phyloP scores from a whole-genome alignment of 2,329 filamentous ascomycete genomes.

The Lasiodiplodia hormozganensis region DNA sequence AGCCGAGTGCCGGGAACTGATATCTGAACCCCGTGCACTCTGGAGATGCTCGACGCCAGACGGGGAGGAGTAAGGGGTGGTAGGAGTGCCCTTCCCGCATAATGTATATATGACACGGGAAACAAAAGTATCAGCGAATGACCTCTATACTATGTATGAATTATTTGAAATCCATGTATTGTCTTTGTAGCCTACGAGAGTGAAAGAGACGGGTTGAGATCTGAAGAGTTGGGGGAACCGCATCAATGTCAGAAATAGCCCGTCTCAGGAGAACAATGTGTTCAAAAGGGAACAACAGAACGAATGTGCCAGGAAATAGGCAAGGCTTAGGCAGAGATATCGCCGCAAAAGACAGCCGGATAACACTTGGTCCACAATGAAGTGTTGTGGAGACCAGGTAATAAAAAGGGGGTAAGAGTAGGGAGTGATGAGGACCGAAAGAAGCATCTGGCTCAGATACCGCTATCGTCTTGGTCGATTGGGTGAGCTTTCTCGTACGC shows the following conservation, averaged over 20 bases:
- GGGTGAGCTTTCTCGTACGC: conserved; percentile 20
- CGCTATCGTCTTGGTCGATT: conserved; percentile 27
- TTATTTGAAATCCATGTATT: background rate
- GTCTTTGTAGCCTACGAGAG: background rate
- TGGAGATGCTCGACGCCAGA: background rate
- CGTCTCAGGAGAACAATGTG: background rate
- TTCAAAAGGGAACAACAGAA: background rate
- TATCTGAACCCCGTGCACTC: background rate
- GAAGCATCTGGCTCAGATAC: conserved; percentile 11
- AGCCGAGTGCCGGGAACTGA: background rate
- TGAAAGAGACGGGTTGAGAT: background rate
- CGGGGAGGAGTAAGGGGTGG: background rate
- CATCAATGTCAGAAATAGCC: background rate
- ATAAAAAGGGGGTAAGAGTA: background rate
- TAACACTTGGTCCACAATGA: background rate
- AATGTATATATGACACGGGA: no score
- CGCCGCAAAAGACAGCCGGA: background rate
- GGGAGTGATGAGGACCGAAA: background rate
- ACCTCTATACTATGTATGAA: background rate
- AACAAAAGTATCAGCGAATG: background rate
- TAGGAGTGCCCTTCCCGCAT: background rate
- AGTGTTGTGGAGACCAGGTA: background rate
- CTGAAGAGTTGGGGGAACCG: background rate
- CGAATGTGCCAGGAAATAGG: background rate
- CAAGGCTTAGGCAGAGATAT: no score